Conservation (phyloP, 2,329 filamentous ascomycete genomes). For the Volutella citrinella region DNA sequence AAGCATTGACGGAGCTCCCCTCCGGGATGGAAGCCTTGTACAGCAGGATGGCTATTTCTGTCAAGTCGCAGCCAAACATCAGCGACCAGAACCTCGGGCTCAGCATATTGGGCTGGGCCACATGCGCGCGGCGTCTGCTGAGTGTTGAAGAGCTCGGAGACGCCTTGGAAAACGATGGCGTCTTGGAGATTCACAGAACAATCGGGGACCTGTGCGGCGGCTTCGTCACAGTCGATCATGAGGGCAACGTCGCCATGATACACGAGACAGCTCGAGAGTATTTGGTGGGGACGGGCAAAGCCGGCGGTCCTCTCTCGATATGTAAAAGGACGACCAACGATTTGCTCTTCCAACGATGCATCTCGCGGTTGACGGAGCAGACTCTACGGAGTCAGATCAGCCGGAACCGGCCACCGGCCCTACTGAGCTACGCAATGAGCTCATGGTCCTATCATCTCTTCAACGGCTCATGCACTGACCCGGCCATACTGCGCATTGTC, state of each 20-base stretch:
- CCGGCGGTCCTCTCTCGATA: constrained; percentile 10
- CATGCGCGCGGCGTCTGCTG: constrained; percentile 21
- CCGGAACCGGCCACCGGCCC: constrained; percentile 5
- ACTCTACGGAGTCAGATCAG: constrained; percentile 10
- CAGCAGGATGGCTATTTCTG: constrained; percentile 26
- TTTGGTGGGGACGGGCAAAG: constrained; percentile 12
- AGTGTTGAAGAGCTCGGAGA: constrained; percentile 20
- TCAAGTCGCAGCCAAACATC: constrained; percentile 8
- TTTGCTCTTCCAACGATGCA: constrained; percentile 19
- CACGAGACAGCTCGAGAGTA: constrained; percentile 36
- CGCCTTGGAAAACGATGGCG: constrained; percentile 16
- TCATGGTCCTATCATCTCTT: constrained; percentile 26
- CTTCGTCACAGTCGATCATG: constrained; percentile 29
- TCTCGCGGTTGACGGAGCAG: constrained; percentile 15
- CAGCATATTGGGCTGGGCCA: constrained; percentile 22
- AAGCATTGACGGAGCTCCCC: constrained; percentile 25
- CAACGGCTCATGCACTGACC: background rate
- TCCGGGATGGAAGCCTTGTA: constrained; percentile 31
- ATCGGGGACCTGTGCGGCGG: constrained; percentile 29
- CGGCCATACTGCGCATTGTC: constrained; percentile 10
- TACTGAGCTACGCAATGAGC: constrained; percentile 8
- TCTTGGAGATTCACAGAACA: constrained; percentile 23
- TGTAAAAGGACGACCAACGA: constrained; percentile 13
- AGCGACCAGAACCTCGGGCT: constrained; percentile 14
- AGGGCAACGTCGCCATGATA: constrained; percentile 25